Base-by-base conservation (phyloP, 805 yeast species). In the Myxozyma kluyveri region DNA sequence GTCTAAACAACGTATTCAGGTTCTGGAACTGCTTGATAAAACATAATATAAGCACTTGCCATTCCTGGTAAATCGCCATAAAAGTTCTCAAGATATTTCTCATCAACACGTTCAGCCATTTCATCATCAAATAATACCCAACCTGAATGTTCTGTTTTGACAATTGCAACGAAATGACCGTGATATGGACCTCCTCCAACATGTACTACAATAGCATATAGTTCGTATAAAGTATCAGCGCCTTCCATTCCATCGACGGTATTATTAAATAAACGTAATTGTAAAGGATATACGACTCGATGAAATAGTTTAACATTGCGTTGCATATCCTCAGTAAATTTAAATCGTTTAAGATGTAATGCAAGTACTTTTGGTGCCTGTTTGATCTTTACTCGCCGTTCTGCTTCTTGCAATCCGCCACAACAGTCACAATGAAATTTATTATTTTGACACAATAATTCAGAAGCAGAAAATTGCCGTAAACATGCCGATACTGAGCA, bases 141-240 rank as follows among this genome's bases (percentile, higher is more conserved):
- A 0, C 96, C 90, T 37, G 80, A 79, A 21, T 78, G 75, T 48
- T 79, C 82, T 3, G 89, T 84, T 65, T 88, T 88, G 54, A 93
- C 84, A 3, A 93, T 72, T 0, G 96, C 78, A 7, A 93, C 91
- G 67, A 93, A 93, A 67, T 93, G 99, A 0, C 99, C 99, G 69
- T 90, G 96, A 72, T 88, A 89, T 1, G 98, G 97, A 0, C 98
- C 97, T 3, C 96, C 95, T 4, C 99, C 99, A 60, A 93, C 82
- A 65, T 93, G 99, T 9, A 93, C 89, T 10, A 93, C 93, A 39
- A 91, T 83, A 0, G 91, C 88, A 57, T 82, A 84, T 45, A 93
- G 71, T 62, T 90, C 96, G 64, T 89, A 93, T 18, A 83, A 73
- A 61, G 79, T 80, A 59, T 79, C 79, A 1, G 79, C 74, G 14